Conservation (phyloP, 2,329 filamentous ascomycete genomes). For the Xylariaceae sp. region DNA sequence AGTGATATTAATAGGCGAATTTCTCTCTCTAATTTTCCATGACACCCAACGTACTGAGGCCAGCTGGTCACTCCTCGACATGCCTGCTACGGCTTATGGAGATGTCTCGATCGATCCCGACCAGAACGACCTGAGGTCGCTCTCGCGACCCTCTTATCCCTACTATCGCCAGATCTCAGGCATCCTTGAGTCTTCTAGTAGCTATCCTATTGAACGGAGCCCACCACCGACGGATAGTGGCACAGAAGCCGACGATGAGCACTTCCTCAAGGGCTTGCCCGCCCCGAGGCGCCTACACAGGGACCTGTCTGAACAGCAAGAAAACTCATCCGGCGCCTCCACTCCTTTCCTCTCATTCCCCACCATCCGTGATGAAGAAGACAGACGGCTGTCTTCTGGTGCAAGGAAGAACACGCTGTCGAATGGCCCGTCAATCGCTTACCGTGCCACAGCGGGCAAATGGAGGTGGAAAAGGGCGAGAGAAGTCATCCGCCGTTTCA, state of each 20-base stretch:
- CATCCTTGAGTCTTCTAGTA: slow-evolving; percentile 49
- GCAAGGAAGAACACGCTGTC: slow-evolving; percentile 24
- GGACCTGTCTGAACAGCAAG: slow-evolving; percentile 63
- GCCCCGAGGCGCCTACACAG: slow-evolving; percentile 76
- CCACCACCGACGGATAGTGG: slow-evolving; percentile 78
- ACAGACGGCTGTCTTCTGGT: slow-evolving; percentile 20
- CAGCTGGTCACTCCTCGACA: slow-evolving; percentile 36
- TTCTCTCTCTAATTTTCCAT: slow-evolving; percentile 15
- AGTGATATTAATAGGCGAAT: neutral
- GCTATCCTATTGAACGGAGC: slow-evolving; percentile 47
- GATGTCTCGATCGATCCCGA: slow-evolving; percentile 30
- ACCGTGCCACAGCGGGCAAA: slow-evolving; percentile 31
- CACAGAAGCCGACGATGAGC: slow-evolving; percentile 92
- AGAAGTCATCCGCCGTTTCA: slow-evolving; percentile 49
- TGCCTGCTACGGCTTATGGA: slow-evolving; percentile 40
- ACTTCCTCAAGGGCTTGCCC: slow-evolving; percentile 78
- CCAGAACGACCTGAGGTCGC: slow-evolving; percentile 42
- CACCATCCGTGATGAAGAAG: slow-evolving; percentile 40
- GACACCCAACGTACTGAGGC: slow-evolving; percentile 23
- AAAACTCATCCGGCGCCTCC: slow-evolving; percentile 49
- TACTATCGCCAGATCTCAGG: slow-evolving; percentile 59
- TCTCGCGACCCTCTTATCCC: slow-evolving; percentile 63
- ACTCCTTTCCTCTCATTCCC: slow-evolving; percentile 53
- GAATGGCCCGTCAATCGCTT: slow-evolving; percentile 18
- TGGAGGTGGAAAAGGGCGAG: slow-evolving; percentile 46